These are phyloP conservation scores for Peronosclerospora sorghi DNA, from an alignment of 352 stramenopile species.

Conservation along the genomic window DNA sequence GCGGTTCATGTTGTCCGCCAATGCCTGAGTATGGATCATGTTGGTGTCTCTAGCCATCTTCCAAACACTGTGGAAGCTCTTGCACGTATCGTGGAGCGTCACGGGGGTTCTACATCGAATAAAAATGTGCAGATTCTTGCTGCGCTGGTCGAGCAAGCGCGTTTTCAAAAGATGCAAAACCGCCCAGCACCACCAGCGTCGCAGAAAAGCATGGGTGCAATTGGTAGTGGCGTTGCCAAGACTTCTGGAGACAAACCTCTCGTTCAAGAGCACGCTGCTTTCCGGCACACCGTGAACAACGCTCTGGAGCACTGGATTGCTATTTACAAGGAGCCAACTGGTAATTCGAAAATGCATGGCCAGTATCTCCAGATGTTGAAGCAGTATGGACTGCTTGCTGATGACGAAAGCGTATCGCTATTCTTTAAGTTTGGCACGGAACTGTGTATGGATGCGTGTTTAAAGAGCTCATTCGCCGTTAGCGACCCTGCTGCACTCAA, in stretches of 20 bases:
- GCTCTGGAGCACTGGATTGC: slow-evolving; percentile 98
- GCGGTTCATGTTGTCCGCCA: slow-evolving; percentile 91
- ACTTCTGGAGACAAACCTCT: slow-evolving; percentile 25
- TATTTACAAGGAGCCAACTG: slow-evolving; percentile 89
- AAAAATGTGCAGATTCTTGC: slow-evolving; percentile 83
- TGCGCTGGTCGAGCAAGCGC: slow-evolving; percentile 67
- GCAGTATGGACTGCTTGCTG: slow-evolving; percentile 92
- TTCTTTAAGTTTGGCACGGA: slow-evolving; percentile 96
- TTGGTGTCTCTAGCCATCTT: slow-evolving; percentile 84
- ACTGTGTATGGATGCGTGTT: slow-evolving; percentile 93
- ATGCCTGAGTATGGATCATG: slow-evolving; percentile 88
- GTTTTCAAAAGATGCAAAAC: slow-evolving; percentile 36
- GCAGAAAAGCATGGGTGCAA: slow-evolving; percentile 46
- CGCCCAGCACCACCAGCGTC: slow-evolving; percentile 10
- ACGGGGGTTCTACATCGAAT: slow-evolving; percentile 54
- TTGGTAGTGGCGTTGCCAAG: slow-evolving; percentile 34
- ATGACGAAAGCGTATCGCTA: slow-evolving; percentile 93
- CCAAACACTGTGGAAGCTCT: slow-evolving; percentile 91
- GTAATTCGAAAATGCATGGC: slow-evolving; percentile 91
- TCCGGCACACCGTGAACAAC: slow-evolving; percentile 81
- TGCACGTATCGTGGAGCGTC: slow-evolving; percentile 70
- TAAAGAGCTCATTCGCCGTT: slow-evolving; percentile 78
- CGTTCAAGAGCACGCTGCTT: slow-evolving; percentile 68
- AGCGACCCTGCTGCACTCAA: slow-evolving; percentile 26
- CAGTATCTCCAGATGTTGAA: slow-evolving; percentile 96